Evolutionary conservation across 2,329 filamentous ascomycete species (phyloP), one percentile per base, ranked within the genome.

Genomic region (Hymenoscyphus repandus): DNA sequence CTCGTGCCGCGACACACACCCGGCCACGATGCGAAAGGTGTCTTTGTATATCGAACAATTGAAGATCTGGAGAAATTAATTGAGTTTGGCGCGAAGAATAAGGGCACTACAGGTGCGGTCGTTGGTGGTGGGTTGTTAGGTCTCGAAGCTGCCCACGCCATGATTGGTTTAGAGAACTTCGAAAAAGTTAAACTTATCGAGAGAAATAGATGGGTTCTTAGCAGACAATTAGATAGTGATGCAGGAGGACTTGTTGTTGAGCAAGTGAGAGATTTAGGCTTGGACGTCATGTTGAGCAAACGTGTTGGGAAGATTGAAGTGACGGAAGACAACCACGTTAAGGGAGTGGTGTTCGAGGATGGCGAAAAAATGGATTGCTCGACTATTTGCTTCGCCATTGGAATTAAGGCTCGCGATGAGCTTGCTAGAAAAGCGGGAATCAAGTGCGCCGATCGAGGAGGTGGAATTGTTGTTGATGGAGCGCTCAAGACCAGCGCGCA

Each of bases 31-130:
- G 88, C 88, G 10, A 82, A 81, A 20, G 90, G 90, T 1, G 86
- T 95, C 2, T 96, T 96, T 62, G 89, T 95, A 6, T 95, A 96
- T 67, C 80, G 90, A 43, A 95, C 85, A 0, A 91, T 96, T 53
- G 81, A 86, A 2, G 90, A 96, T 65, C 70, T 96, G 33, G 76
- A 90, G 64, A 79, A 76, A 39, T 77, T 96, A 3, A 95, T 96
- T 50, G 72, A 76, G 1, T 95, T 86, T 63, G 82, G 88, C 0
- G 75, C 80, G 1, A 72, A 74, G 10, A 79, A 81, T 48, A 86
- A 82, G 59, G 88, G 82, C 4, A 81, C 83, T 2, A 78, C 79
- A 2, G 90, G 87, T 0, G 79, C 83, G 4, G 89, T 93, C 0
- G 87, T 96, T 3, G 90, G 90, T 20, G 90, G 90, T 47, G 90